Base-by-base conservation (phyloP, 805 yeast genomes). In the Pichia ethanolica region DNA sequence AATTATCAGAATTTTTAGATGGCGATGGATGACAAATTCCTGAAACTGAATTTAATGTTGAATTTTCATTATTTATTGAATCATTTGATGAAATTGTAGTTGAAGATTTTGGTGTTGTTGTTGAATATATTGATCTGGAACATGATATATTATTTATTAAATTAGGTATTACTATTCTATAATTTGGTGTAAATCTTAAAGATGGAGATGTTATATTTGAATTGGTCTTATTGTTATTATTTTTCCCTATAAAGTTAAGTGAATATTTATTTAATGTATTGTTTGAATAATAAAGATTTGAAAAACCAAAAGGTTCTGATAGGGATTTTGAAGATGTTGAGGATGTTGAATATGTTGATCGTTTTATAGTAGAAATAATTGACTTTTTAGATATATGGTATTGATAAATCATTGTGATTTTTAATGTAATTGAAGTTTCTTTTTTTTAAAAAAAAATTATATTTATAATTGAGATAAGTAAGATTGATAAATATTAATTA, bases 11-110 rank as follows among this genome's bases (percentile, higher is more conserved):
- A 5, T 7, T 30, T 3, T 27, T 25, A 7, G 27, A 9, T 6
- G 45, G 35, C 1, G 39, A 25, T 2, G 70, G 69, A 47, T 67
- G 81, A 53, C 82, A 77, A 32, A 73, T 52, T 20, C 60, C 56
- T n/a, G 58, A 46, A 10, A 48, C 50, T 4, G 54, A 45, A 13
- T 49, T 47, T 9, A 46, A 8, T 20, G 44, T 36, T 20, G 54
- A 42, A 35, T 8, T n/a, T 26, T 35, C 20, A 12, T 27, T 27
- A 13, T 28, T 8, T 13, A 37, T 5, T 30, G 30, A 34, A 7
- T 14, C 6, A 12, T n/a, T 36, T 13, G 36, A 12, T 27, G 28
- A 5, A 7, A n/a, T 20, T 39, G n/a, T 30, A 6, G 20, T 39
- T n/a, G 28, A 25, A 26, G 27, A 9, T 27, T 9, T 27, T 13